Evolutionary conservation across 208 protist species (phyloP).

Genomic region (Trypanosoma theileri): DNA sequence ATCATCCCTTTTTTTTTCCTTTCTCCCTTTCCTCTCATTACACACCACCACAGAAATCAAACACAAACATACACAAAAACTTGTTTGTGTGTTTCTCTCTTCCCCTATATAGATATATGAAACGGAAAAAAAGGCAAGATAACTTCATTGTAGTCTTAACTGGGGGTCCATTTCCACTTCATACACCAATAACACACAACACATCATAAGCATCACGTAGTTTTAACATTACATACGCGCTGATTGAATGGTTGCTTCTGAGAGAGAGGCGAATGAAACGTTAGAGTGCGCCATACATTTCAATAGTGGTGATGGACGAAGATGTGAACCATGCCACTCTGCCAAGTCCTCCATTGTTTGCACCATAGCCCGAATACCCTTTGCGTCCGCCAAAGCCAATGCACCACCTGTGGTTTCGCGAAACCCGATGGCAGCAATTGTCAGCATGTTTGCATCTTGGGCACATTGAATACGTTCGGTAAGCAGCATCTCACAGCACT

Average conservation of each 20-base stretch:
- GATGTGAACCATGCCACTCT: slow-evolving; percentile 38
- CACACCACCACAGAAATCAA: neutral
- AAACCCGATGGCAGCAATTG: slow-evolving; percentile 64
- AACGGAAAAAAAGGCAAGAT: too few relatives aligned
- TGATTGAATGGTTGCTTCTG: slow-evolving; percentile 29
- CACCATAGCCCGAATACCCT: slow-evolving; percentile 36
- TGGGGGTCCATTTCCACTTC: neutral
- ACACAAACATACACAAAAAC: neutral
- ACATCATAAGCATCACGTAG: neutral
- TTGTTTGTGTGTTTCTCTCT: too few relatives aligned
- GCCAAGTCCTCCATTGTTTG: slow-evolving; percentile 43
- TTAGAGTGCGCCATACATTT: slow-evolving; percentile 35
- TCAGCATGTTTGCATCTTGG: slow-evolving; percentile 57
- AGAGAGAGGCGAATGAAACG: slow-evolving; percentile 48
- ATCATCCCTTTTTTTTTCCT: neutral
- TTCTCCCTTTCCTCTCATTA: neutral
- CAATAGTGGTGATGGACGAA: slow-evolving; percentile 64
- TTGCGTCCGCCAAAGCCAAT: slow-evolving; percentile 48
- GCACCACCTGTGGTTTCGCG: slow-evolving; percentile 58
- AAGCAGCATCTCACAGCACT: slow-evolving; percentile 54
- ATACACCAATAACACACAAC: neutral
- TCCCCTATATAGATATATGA: neutral
- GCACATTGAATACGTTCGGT: slow-evolving; percentile 38
- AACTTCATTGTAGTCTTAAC: too few relatives aligned
- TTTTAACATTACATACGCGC: slow-evolving; percentile 14